These are phyloP conservation scores for Schizophyllum commune DNA, from an alignment of 1,284 basidiomycete species.

Conservation along the genomic window DNA sequence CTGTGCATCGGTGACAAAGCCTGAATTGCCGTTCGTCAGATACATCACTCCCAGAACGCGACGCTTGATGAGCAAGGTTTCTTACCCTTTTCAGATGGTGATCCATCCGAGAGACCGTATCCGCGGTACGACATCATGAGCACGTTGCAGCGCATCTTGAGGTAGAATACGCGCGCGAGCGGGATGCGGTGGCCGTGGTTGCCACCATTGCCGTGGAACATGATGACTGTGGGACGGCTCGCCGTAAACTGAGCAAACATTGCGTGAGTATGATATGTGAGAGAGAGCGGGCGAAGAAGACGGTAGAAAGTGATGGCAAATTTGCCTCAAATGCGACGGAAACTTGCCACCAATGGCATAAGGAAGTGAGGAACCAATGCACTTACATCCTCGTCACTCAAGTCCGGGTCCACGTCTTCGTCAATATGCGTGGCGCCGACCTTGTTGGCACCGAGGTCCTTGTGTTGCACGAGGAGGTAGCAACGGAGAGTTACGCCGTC, in stretches of 20 bases:
- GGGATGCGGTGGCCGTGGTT: slow-evolving; percentile 86
- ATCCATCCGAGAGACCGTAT: slow-evolving; percentile 79
- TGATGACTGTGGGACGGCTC: slow-evolving; percentile 73
- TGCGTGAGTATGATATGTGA: too few species aligned
- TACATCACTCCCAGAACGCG: neutral
- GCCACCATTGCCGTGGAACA: slow-evolving; percentile 89
- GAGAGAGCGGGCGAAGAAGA: too few species aligned
- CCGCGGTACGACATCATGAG: slow-evolving; percentile 87
- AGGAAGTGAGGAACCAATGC: neutral
- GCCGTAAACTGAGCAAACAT: slow-evolving; percentile 55
- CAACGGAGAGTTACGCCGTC: slow-evolving; percentile 32
- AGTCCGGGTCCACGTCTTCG: slow-evolving; percentile 21
- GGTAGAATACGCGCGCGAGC: slow-evolving; percentile 79
- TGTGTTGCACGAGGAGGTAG: slow-evolving; percentile 33
- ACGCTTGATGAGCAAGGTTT: neutral
- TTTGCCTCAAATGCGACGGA: too few species aligned
- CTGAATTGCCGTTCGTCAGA: slow-evolving; percentile 29
- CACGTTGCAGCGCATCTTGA: slow-evolving; percentile 82
- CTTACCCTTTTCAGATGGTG: slow-evolving; percentile 75
- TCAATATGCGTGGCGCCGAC: neutral
- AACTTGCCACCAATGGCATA: neutral
- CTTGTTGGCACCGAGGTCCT: slow-evolving; percentile 16
- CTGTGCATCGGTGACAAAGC: slow-evolving; percentile 76
- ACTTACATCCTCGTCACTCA: slow-evolving; percentile 42
- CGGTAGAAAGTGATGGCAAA: too few species aligned